Evolutionary conservation across 2,329 filamentous ascomycete genomes (phyloP), one percentile per base, ranked within the genome.

Genomic region (Fusarium agapanthi): DNA sequence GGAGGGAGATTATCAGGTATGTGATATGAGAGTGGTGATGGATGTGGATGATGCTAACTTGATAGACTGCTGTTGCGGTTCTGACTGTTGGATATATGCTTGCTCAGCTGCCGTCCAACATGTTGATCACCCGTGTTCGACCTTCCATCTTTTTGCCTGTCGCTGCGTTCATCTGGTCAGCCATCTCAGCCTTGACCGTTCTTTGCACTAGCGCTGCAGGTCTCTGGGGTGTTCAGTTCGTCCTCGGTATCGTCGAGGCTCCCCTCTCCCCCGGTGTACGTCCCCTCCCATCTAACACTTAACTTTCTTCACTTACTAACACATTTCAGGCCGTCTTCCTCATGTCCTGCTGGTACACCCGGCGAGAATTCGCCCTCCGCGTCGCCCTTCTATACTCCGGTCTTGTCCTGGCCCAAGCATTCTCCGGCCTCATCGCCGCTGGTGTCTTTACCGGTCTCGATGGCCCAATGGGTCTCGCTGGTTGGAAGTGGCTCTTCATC

Each of bases 401-500:
- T 0, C 88, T 89, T 2, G 82, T 92, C 16, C 85, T 93, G 6
- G 90, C 88, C 1, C 90, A 90, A 5, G 90, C 91, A 3, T 92
- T 93, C 75, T 90, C 89, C 1, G 90, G 89, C 2, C 78, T 89
- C 6, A 86, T 90, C 30, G 85, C 87, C 1, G 88, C 87, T 0
- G 88, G 90, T 5, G 91, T 93, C 57, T 88, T 88, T 1, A 55
- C 65, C 1, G 71, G 62, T 10, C 62, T 76, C 0, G 75, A 76
- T 8, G 84, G 86, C 2, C 81, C 82, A 0, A 73, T 73, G 71
- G 90, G 89, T 1, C 80, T 91, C 2, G 81, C 84, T 9, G 89
- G 89, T 1, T 92, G 90, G 90, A 82, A 88, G 11, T 91, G 88
- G 90, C 83, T 92, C 0, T 92, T 92, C 79, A 90, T 92, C 40